Evolutionary conservation across 2,329 filamentous ascomycete genomes (phyloP), one percentile per base, ranked within the genome.

Genomic region (Scorias spongiosa): DNA sequence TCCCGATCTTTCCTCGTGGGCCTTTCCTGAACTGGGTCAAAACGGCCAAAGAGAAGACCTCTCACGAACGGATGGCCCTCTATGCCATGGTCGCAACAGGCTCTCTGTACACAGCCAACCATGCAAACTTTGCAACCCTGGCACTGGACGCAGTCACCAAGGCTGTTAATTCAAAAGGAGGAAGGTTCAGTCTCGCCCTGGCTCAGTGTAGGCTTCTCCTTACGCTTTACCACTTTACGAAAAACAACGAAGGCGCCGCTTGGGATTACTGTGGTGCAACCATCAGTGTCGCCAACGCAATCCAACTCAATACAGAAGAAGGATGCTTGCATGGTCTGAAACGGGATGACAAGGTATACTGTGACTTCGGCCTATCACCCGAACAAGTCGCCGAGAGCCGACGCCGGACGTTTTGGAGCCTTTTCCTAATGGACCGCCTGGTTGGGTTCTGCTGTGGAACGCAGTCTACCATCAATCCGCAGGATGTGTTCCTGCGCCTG

Each of bases 351-450:
- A 46, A 15, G 14, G 44, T 7, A 38, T 17, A 46, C 46, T 26
- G 29, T 12, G 51, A 54, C 10, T 62, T 57, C 41, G 51, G 44
- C 2, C 44, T 62, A 15, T 53, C 54, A 3, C 43, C 43, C 8
- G 53, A 58, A 18, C 60, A 63, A 28, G 72, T 79, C 51, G 70
- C 72, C 18, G 82, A 87, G 60, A 80, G 78, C 52, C 71, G 76
- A 47, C 71, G 81, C 49, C 70, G 82, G 44, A 84, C 80, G 0
- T 80, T 84, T 54, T 87, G 81, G 81, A 75, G 77, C 26, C 72
- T 76, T 42, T 83, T 80, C 51, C 64, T 84, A 51, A 71, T 83
- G 58, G 82, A 86, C 64, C 73, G 79, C 40, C 74, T 80, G 47
- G 77, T 75, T 40, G 73, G 73, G 11, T 70, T 77, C 47, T 77